These are phyloP conservation scores for Fraxinus baroniana DNA, from an alignment of 305 asterid species.

Conservation along the genomic window DNA sequence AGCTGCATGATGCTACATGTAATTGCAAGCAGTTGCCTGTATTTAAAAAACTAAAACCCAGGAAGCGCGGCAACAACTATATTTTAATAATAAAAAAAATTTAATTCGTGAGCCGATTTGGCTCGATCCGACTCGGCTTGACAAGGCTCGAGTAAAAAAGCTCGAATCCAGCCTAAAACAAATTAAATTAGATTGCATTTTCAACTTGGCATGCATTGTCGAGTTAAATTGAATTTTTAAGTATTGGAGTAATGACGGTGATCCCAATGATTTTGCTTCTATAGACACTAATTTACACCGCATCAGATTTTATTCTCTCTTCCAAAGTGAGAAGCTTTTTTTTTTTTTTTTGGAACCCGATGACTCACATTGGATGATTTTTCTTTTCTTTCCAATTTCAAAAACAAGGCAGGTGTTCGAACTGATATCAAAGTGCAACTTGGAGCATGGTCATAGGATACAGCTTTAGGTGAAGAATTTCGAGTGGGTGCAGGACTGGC, in stretches of 20 bases:
- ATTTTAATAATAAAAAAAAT: no score
- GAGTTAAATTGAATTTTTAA: neutral
- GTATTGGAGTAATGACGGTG: neutral
- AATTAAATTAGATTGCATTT: no score
- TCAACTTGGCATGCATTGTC: neutral
- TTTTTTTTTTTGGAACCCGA: neutral
- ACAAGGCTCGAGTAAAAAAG: no score
- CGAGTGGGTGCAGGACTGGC: constrained; percentile 83
- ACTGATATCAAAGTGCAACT: constrained; percentile 55
- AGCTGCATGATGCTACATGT: no score
- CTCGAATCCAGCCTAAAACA: no score
- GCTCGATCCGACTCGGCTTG: no score
- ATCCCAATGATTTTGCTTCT: neutral
- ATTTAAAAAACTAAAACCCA: no score
- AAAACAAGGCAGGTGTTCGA: constrained; percentile 53
- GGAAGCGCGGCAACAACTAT: no score
- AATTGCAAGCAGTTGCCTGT: no score
- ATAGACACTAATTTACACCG: neutral
- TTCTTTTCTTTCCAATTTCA: neutral
- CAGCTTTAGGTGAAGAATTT: constrained; percentile 65
- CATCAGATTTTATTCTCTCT: neutral
- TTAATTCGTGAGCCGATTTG: no score
- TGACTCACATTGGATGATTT: constrained; percentile 1
- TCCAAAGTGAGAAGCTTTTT: neutral
- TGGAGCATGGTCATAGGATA: constrained; percentile 90